A percentile compares a stretch with the other conserved stretches of the same genome.
phyloP scores from a whole-genome alignment of 306 rosid genomes.

The Pterocarpus santalinus region DNA sequence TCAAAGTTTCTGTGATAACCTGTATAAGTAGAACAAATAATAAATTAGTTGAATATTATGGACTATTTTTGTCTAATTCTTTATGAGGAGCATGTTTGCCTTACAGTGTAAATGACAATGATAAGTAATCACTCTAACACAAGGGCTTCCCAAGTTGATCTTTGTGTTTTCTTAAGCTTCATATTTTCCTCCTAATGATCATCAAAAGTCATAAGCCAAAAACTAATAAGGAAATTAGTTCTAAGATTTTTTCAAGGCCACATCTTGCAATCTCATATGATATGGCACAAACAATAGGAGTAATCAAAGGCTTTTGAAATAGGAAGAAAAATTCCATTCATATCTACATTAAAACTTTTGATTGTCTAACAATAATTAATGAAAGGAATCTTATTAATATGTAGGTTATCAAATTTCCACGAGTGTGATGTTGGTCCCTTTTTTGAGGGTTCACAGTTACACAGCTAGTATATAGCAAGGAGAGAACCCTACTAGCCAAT shows the following conservation, averaged over 20 bases:
- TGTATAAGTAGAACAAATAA: constrained; percentile 39
- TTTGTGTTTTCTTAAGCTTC: constrained; percentile 72
- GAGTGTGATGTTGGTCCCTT: too few relatives aligned
- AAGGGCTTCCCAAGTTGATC: constrained; percentile 73
- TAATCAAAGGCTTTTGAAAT: constrained; percentile 12
- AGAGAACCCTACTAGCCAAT: too few relatives aligned
- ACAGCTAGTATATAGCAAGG: too few relatives aligned
- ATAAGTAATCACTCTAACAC: constrained; percentile 84
- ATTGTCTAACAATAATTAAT: too few relatives aligned
- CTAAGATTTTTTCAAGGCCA: constrained; percentile 16
- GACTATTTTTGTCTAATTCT: neutral
- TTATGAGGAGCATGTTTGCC: constrained; percentile 28
- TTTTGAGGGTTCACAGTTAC: too few relatives aligned
- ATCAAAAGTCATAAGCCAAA: constrained; percentile 27
- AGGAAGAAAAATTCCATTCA: neutral
- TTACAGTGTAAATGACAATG: constrained; percentile 88
- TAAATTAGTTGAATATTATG: constrained; percentile 13
- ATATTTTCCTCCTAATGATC: constrained; percentile 81
- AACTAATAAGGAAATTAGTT: constrained; percentile 20
- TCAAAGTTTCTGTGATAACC: constrained; percentile 89
- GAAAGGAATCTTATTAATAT: too few relatives aligned
- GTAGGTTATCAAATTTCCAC: too few relatives aligned
- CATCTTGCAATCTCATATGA: constrained; percentile 2
- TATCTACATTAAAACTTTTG: neutral
- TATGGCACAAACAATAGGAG: constrained; percentile 20